A percentile compares a stretch with the other conserved stretches of the same genome.
These are phyloP conservation scores for Viola pubescens DNA, from an alignment of 441 rosid species.

Conservation along the genomic window DNA sequence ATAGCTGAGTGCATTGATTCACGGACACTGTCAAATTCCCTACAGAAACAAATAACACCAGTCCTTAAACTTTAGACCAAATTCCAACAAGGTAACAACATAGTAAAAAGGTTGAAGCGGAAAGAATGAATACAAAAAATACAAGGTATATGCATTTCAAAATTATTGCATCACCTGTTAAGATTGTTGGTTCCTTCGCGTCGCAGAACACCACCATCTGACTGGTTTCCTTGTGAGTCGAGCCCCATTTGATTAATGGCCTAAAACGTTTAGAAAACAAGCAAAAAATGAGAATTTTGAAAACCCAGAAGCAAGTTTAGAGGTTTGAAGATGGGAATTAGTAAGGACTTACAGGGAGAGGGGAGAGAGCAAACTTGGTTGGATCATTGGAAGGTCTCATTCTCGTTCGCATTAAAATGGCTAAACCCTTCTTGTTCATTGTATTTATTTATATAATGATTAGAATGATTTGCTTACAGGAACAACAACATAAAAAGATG, in stretches of 20 bases:
- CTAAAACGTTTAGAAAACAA: neutral
- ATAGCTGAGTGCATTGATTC: constrained; percentile 81
- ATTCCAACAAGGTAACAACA: neutral
- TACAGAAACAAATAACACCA: constrained; percentile 13
- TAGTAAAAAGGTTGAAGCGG: neutral
- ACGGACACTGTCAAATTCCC: constrained; percentile 60
- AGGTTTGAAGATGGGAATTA: neutral
- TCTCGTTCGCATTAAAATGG: constrained; percentile 67
- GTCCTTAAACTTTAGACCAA: neutral
- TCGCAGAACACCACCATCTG: constrained; percentile 14
- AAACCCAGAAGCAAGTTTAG: neutral
- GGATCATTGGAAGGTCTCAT: constrained; percentile 47
- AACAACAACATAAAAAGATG: neutral
- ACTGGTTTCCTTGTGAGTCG: constrained; percentile 16
- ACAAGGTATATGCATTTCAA: too few species aligned
- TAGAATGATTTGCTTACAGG: neutral
- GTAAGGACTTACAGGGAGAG: constrained; percentile 41
- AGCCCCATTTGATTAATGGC: neutral
- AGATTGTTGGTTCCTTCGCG: neutral
- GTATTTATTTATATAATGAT: constrained; percentile 1
- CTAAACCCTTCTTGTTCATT: constrained; percentile 73
- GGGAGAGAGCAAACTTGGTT: constrained; percentile 32
- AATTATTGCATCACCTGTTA: too few species aligned
- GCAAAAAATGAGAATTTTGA: neutral
- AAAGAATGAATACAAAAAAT: too few species aligned